These are phyloP conservation scores for Leccinum subrobustum DNA, from an alignment of 1,284 basidiomycete genomes.

Conservation along the genomic window DNA sequence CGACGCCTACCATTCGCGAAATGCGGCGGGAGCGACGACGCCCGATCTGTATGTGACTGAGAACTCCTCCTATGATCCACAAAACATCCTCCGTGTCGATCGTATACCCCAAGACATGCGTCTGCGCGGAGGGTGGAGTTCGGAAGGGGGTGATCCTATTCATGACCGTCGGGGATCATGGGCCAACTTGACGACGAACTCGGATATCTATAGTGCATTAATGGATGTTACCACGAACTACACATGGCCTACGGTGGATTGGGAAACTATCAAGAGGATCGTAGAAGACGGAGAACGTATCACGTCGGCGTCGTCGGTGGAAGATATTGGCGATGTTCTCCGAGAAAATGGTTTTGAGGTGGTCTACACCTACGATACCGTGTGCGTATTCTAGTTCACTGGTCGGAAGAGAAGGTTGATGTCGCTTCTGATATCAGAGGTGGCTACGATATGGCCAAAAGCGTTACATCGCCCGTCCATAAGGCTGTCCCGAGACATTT, in stretches of 20 bases:
- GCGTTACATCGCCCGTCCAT: slow-evolving; percentile 37
- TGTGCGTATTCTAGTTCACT: slow-evolving; percentile 28
- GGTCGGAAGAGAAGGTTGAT: neutral
- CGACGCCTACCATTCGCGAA: slow-evolving; percentile 25
- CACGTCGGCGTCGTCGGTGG: slow-evolving; percentile 23
- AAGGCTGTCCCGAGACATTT: slow-evolving; percentile 35
- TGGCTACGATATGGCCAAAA: slow-evolving; percentile 41
- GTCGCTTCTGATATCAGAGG: slow-evolving; percentile 26
- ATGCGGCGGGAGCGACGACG: slow-evolving; percentile 1
- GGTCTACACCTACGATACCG: slow-evolving; percentile 37
- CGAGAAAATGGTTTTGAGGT: slow-evolving; percentile 38
- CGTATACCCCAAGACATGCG: slow-evolving; percentile 33
- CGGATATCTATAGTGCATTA: slow-evolving; percentile 23
- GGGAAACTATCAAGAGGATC: slow-evolving; percentile 18
- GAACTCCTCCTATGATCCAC: slow-evolving; percentile 40
- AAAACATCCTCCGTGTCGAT: slow-evolving; percentile 37
- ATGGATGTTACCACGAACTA: slow-evolving; percentile 8
- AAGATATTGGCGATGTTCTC: slow-evolving; percentile 34
- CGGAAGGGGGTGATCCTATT: slow-evolving; percentile 15
- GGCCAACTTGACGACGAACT: slow-evolving; percentile 16
- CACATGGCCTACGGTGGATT: slow-evolving; percentile 16
- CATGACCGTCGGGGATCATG: slow-evolving; percentile 27
- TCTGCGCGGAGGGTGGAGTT: slow-evolving; percentile 30
- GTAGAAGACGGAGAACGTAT: slow-evolving; percentile 24
- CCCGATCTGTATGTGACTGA: slow-evolving; percentile 36